Percentiles rank a stretch among this genome's conserved stretches.
These are phyloP conservation scores for Tuber melanosporum DNA, from an alignment of 495 filamentous ascomycete species.

Conservation along the genomic window DNA sequence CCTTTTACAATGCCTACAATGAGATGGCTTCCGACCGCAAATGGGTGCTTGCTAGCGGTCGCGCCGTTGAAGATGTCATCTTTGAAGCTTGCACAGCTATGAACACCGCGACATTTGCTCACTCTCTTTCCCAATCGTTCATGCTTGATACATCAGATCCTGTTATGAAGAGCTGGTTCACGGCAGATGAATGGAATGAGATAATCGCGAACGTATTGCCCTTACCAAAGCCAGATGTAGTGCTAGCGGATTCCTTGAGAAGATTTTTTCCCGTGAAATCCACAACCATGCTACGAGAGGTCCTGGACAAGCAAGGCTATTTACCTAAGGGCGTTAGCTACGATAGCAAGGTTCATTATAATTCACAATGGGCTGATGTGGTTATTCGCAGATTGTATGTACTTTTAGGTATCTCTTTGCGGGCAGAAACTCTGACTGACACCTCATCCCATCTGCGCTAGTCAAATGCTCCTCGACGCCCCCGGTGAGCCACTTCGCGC, in stretches of 20 bases:
- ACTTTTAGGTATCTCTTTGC: neutral
- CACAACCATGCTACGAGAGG: conserved; percentile 10
- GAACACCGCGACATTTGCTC: conserved; percentile 23
- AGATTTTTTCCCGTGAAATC: conserved; percentile 26
- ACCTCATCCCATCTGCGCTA: neutral
- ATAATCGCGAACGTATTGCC: conserved; percentile 11
- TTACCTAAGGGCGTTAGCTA: conserved; percentile 13
- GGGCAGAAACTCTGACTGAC: neutral
- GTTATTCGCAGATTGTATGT: conserved; percentile 19
- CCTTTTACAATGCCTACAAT: conserved; percentile 24
- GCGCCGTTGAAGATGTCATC: conserved; percentile 24
- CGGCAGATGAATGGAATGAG: conserved; percentile 20
- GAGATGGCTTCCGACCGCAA: conserved; percentile 14
- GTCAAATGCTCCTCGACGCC: conserved; percentile 24
- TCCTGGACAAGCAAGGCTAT: conserved; percentile 14
- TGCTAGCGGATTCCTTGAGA: conserved; percentile 22
- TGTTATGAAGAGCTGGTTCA: conserved; percentile 15
- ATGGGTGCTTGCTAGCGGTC: conserved; percentile 30
- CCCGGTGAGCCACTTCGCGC: conserved; percentile 26
- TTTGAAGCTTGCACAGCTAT: conserved; percentile 15
- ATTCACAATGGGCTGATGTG: conserved; percentile 27
- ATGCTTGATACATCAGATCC: conserved; percentile 24
- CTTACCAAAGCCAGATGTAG: conserved; percentile 20
- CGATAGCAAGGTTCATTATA: conserved; percentile 15
- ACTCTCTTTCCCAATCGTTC: conserved; percentile 28